These are phyloP conservation scores for Talaromyces sp. DNA, from an alignment of 2,329 filamentous ascomycete species.

Conservation along the genomic window DNA sequence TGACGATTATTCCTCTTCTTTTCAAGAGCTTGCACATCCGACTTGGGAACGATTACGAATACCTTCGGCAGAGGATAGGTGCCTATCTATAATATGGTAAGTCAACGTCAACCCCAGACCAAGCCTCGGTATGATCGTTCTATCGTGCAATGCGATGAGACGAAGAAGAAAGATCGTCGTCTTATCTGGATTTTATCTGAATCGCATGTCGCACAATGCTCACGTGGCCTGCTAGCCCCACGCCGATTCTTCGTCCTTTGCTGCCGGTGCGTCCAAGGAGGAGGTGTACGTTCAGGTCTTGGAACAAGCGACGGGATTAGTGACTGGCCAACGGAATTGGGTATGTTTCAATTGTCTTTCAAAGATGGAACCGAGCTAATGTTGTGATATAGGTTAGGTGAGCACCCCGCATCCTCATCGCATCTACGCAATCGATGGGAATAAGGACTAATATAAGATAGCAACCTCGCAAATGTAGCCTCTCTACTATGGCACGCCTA, in stretches of 20 bases:
- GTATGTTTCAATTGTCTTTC: slow-evolving; percentile 28
- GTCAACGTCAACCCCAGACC: background rate
- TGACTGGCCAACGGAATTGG: slow-evolving; percentile 49
- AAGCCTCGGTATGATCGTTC: background rate
- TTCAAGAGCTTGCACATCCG: background rate
- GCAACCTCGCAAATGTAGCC: slow-evolving; percentile 49
- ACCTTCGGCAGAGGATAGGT: background rate
- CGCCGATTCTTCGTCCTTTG: slow-evolving; percentile 50
- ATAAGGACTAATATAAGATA: slow-evolving; percentile 20
- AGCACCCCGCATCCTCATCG: slow-evolving; percentile 13
- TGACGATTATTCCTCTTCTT: background rate
- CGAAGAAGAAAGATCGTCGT: background rate
- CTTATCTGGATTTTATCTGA: background rate
- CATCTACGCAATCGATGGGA: background rate
- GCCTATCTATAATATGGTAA: background rate
- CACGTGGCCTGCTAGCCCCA: slow-evolving; percentile 39
- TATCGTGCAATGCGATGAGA: background rate
- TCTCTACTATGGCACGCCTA: slow-evolving; percentile 52
- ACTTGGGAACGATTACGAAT: background rate
- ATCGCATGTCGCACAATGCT: slow-evolving; percentile 15
- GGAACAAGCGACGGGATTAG: slow-evolving; percentile 39
- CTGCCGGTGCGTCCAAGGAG: slow-evolving; percentile 37
- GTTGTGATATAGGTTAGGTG: slow-evolving; percentile 32
- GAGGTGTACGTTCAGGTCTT: slow-evolving; percentile 46
- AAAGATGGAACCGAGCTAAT: background rate